phyloP scores from a whole-genome alignment of 805 yeast genomes.

The Nakazawaea holstii region DNA sequence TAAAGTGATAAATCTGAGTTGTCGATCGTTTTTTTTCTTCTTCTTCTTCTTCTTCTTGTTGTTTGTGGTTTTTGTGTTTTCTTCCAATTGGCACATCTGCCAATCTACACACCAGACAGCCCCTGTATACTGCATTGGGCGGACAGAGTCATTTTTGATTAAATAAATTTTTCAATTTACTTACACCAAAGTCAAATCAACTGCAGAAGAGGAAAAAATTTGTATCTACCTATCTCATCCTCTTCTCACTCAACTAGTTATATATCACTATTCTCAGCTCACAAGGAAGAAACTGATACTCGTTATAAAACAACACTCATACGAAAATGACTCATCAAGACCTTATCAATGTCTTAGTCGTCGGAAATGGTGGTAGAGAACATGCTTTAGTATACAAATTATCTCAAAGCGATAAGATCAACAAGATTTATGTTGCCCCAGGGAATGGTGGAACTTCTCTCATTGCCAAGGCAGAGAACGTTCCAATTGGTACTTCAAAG shows the following conservation, averaged over 20 bases:
- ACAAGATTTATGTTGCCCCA: constrained; percentile 83
- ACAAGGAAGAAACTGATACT: no score
- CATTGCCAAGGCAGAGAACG: constrained; percentile 55
- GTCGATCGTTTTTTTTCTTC: neutral
- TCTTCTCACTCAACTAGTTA: no score
- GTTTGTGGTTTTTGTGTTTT: neutral
- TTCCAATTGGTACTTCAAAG: constrained; percentile 61
- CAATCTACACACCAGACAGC: neutral
- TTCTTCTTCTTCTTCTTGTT: neutral
- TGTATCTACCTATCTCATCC: no score
- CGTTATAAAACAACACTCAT: no score
- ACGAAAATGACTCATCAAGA: neutral
- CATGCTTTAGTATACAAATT: constrained; percentile 94
- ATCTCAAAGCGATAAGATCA: constrained; percentile 68
- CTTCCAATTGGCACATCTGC: neutral
- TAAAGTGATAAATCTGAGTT: no score
- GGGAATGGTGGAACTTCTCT: constrained; percentile 91
- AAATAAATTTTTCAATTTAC: no score
- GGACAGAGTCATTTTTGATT: no score
- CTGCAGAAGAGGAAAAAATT: neutral
- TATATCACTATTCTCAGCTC: neutral
- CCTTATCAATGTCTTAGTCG: constrained; percentile 60
- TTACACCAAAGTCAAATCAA: neutral
- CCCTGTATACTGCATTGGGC: neutral
- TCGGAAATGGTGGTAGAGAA: constrained; percentile 99